Evolutionary conservation across 495 filamentous ascomycete species (phyloP).

Genomic region (Penicillium egyptiacum): DNA sequence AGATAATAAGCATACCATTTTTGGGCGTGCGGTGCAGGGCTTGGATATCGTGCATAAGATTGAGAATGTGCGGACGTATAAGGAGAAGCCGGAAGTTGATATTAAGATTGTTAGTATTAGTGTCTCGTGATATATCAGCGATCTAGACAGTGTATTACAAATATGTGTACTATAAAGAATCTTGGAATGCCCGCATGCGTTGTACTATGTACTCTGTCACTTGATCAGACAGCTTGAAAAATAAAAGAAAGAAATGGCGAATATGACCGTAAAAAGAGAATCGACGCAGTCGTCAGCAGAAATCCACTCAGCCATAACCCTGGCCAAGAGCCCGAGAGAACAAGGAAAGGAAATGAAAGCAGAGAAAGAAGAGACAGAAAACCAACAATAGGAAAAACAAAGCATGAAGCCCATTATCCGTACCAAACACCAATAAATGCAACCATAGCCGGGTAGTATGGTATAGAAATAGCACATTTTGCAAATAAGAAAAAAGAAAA

Average conservation of each 20-base stretch:
- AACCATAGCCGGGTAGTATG: not conserved
- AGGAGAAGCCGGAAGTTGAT: slow-evolving; percentile 96
- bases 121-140: slow-evolving; percentile 24
- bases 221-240: not conserved
- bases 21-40: slow-evolving; percentile 85
- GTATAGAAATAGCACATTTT: not conserved
- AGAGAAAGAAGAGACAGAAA: slow-evolving; percentile 9
- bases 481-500: not conserved
- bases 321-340: not conserved
- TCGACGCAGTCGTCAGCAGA: slow-evolving; percentile 2
- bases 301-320: not conserved
- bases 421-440: not conserved
- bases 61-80: slow-evolving; percentile 86
- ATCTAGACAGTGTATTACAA: not conserved
- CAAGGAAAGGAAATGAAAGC: slow-evolving; percentile 1
- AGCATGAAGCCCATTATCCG: slow-evolving; percentile 2
- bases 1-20: slow-evolving; percentile 94
- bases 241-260: not conserved
- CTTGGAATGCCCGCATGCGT: slow-evolving; percentile 2
- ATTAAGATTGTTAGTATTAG: slow-evolving; percentile 93
- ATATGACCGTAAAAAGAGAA: not conserved
- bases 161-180: slow-evolving; percentile 4
- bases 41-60: slow-evolving; percentile 96
- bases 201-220: slow-evolving; percentile 8
- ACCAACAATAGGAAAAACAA: slow-evolving; percentile 12